phyloP scores from a whole-genome alignment of 2,329 filamentous ascomycete species.

The Nothopassalora personata region DNA sequence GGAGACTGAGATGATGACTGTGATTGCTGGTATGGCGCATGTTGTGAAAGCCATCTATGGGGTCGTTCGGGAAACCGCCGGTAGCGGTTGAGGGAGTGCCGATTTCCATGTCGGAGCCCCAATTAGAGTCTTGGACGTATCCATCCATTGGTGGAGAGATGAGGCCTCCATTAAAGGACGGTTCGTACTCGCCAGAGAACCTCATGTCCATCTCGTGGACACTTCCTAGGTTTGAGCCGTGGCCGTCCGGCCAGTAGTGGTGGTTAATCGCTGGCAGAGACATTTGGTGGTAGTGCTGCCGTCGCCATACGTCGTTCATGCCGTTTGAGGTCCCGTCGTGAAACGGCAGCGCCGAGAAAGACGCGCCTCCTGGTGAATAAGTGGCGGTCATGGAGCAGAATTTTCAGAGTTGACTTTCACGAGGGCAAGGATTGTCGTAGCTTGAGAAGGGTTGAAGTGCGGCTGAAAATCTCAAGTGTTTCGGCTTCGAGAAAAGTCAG shows the following conservation, averaged over 20 bases:
- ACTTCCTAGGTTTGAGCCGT: slow-evolving; percentile 18
- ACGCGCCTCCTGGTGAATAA: slow-evolving; percentile 12
- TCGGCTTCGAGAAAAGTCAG: slow-evolving; percentile 6
- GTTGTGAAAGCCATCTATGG: slow-evolving; percentile 21
- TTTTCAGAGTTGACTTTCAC: slow-evolving; percentile 20
- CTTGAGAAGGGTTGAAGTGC: slow-evolving; percentile 21
- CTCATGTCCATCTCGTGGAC: slow-evolving; percentile 28
- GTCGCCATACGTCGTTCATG: slow-evolving; percentile 19
- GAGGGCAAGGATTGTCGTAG: slow-evolving; percentile 12
- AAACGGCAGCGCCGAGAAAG: slow-evolving; percentile 9
- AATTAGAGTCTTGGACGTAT: slow-evolving; percentile 23
- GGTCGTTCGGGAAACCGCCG: slow-evolving; percentile 18
- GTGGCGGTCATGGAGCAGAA: slow-evolving; percentile 24
- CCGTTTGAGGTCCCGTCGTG: slow-evolving; percentile 17
- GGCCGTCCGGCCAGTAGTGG: slow-evolving; percentile 19
- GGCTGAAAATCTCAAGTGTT: slow-evolving; percentile 11
- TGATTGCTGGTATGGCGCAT: slow-evolving; percentile 15
- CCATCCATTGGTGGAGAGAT: slow-evolving; percentile 21
- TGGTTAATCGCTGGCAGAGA: slow-evolving; percentile 11
- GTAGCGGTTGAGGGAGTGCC: slow-evolving; percentile 25
- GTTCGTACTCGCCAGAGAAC: slow-evolving; percentile 19
- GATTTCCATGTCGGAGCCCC: slow-evolving; percentile 29
- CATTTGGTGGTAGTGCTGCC: slow-evolving; percentile 21
- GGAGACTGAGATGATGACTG: slow-evolving; percentile 17
- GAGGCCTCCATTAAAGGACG: slow-evolving; percentile 18